Base-by-base conservation (phyloP, 2,329 filamentous ascomycete species). In the Blastomyces emzantsi region DNA sequence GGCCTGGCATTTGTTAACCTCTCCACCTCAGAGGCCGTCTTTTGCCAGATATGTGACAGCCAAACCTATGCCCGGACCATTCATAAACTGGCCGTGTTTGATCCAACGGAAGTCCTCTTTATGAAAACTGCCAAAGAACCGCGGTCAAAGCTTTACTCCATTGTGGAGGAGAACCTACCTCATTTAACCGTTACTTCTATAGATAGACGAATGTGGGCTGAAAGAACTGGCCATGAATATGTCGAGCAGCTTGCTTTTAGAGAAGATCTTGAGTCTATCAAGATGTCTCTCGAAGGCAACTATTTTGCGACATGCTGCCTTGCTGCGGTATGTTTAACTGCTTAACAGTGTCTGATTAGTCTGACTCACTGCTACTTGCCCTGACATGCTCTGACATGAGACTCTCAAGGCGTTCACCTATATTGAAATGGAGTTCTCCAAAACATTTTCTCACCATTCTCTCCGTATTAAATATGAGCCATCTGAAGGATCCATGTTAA, bases 401-500 rank as follows among this genome's bases (percentile, higher is more conserved):
- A 2, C 39, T 36, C 62, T 51, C 3, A 62, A 96, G 90, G 89
- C 82, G 3, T 80, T 97, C 73, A 90, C 90, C 70, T 96, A 90
- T 73, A 83, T 95, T 57, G 89, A 96, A 64, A 75, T 88, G 1
- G 84, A 86, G 7, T 81, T 91, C 65, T 81, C 81, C 3, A 81
- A 88, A 65, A 85, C 82, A 0, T 94, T 96, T 72, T 82, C 86
- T 3, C 80, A 83, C n/a, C 88, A 94, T 72, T 92, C 92, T 25
- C 82, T 97, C 41, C 86, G 91, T 3, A 88, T 97, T 71, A 88
- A 86, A 66, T 97, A 96, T 69, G 88, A 93, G 70, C 89, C 92
- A 0, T 92, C 91, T 0, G 90, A 96, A 72, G 90, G 93, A 30
- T 90, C 91, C 0, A 96, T 97, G 92, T 90, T 96, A 84, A 95